Evolutionary conservation across 495 filamentous ascomycete species (phyloP).

Genomic region (Penicillium goetzii): DNA sequence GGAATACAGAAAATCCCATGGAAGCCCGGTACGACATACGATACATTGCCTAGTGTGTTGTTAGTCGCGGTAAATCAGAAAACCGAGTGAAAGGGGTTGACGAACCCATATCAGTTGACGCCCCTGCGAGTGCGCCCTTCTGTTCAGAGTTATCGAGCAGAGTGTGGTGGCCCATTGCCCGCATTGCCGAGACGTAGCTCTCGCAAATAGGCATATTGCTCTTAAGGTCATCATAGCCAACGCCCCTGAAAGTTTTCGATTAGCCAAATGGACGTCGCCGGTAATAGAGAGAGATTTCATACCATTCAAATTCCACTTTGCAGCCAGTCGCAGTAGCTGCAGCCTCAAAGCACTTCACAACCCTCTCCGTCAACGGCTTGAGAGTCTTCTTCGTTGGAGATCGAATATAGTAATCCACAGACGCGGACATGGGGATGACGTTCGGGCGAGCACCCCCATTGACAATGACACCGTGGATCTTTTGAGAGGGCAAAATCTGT

Average conservation of each 20-base stretch:
- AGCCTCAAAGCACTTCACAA: constrained; percentile 60
- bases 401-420: constrained; percentile 61
- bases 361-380: constrained; percentile 49
- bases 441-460: constrained; percentile 53
- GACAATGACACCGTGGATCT: constrained; percentile 50
- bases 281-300: constrained; percentile 2
- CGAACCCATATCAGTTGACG: constrained; percentile 47
- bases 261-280: not conserved
- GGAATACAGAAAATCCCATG: constrained; percentile 60
- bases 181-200: constrained; percentile 56
- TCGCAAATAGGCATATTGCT: constrained; percentile 54
- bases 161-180: constrained; percentile 46
- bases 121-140: constrained; percentile 30
- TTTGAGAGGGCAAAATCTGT: constrained; percentile 55
- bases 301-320: constrained; percentile 50
- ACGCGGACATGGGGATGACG: constrained; percentile 58
- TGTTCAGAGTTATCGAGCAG: constrained; percentile 49
- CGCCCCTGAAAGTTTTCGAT: constrained; percentile 31
- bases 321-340: constrained; percentile 62
- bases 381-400: constrained; percentile 49
- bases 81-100: not conserved
- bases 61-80: not conserved
- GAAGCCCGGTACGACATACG: constrained; percentile 60
- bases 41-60: constrained; percentile 56
- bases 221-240: constrained; percentile 58